These are phyloP conservation scores for Globisporangium cystogenes DNA, from an alignment of 352 stramenopile genomes.

Conservation along the genomic window DNA sequence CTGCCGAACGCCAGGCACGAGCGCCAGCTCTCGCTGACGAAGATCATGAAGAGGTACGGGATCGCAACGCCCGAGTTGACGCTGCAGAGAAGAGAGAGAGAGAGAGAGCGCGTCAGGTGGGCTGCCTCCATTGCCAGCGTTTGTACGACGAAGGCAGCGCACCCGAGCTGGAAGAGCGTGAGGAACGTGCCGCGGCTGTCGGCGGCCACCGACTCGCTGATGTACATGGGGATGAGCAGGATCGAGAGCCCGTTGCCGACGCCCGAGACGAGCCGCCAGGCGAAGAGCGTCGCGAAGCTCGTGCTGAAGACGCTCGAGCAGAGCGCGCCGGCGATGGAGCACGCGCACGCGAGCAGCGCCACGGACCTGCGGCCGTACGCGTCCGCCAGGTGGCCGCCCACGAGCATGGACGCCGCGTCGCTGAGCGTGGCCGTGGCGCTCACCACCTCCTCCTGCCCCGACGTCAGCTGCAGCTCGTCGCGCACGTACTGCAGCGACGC, in stretches of 20 bases:
- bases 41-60: slow-evolving; percentile 79
- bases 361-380: slow-evolving; percentile 63
- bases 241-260: slow-evolving; percentile 84
- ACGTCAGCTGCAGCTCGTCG: slow-evolving; percentile 59
- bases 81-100: slow-evolving; percentile 15
- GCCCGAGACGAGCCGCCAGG: slow-evolving; percentile 67
- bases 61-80: slow-evolving; percentile 73
- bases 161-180: slow-evolving; percentile 76
- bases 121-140: too few species aligned
- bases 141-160: neutral
- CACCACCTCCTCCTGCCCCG: slow-evolving; percentile 63
- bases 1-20: slow-evolving; percentile 66
- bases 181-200: slow-evolving; percentile 59
- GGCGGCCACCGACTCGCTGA: slow-evolving; percentile 74
- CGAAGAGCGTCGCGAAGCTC: slow-evolving; percentile 54
- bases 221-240: slow-evolving; percentile 86
- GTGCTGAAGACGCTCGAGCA: slow-evolving; percentile 43
- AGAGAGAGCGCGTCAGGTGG: neutral
- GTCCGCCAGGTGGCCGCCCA: slow-evolving; percentile 67
- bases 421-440: slow-evolving; percentile 78
- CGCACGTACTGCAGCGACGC: slow-evolving; percentile 80
- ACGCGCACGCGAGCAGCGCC: slow-evolving; percentile 65
- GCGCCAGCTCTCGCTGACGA: slow-evolving; percentile 71
- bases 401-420: slow-evolving; percentile 74
- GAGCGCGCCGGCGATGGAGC: slow-evolving; percentile 63